Conservation (phyloP, 495 filamentous ascomycete species). For the Penicillium atrosanguineum region DNA sequence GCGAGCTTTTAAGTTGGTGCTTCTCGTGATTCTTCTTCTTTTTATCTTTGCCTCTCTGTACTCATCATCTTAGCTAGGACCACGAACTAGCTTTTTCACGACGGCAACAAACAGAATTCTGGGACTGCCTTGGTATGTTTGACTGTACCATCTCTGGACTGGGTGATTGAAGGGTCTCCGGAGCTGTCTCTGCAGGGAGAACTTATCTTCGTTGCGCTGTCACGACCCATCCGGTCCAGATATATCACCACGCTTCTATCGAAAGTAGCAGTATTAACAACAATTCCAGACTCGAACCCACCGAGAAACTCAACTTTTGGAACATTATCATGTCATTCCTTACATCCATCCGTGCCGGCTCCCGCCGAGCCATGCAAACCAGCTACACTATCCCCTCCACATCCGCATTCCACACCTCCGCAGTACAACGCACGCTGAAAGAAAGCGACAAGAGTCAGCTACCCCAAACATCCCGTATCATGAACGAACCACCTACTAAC, state of each 20-base stretch:
- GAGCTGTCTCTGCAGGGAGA: background rate
- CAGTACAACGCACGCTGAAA: constrained; percentile 27
- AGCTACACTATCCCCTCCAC: constrained; percentile 13
- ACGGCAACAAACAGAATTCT: background rate
- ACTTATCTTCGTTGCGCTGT: background rate
- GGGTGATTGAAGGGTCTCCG: no score
- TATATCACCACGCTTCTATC: background rate
- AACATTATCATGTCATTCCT: constrained; percentile 32
- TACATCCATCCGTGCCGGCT: constrained; percentile 24
- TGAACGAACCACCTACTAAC: background rate
- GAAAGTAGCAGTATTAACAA: background rate
- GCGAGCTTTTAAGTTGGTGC: background rate
- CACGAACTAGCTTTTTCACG: background rate
- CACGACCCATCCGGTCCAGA: background rate
- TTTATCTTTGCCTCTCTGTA: background rate
- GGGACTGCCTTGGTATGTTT: background rate
- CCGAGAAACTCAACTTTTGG: background rate
- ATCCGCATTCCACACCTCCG: constrained; percentile 32
- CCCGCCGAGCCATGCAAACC: constrained; percentile 20
- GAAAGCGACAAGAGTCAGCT: constrained; percentile 36
- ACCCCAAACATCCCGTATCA: background rate
- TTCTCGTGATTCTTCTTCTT: background rate
- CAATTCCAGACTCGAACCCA: background rate
- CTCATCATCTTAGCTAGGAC: no score
- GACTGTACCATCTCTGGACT: background rate